Evolutionary conservation across 805 yeast genomes (phyloP), one percentile per base, ranked within the genome.

Genomic region (Kodamaea sagamina): DNA sequence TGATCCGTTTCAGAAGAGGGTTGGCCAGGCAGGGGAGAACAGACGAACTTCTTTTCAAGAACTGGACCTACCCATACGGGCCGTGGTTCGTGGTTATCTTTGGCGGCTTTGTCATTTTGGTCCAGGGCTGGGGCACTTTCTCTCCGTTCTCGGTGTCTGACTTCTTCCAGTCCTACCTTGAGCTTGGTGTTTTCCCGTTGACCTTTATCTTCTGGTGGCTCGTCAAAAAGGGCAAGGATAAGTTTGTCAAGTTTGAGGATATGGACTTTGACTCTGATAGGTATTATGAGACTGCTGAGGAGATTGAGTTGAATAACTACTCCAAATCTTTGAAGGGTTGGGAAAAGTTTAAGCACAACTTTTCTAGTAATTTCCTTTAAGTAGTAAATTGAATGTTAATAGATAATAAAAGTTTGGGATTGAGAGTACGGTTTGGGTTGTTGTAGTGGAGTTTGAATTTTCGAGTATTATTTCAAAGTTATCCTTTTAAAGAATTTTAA

Each of bases 181-280:
- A 75, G 47, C 60, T 76, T 38, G 61, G 67, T 13, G 69, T 77
- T 2, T 76, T 77, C 64, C 79, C 79, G 40, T 46, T 59, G 6
- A 62, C 71, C 25, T 75, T 67, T 54, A 28, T 71, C 0, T 28
- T 67, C 16, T 75, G 78, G 77, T 61, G 73, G 64, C 15, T 65
- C 3, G 56, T 48, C 39, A 72, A 65, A 44, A 65, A 62, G 45
- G 43, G 43, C 4, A 32, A 40, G 16, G 79, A 75, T 46, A 59
- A 57, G 35, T 74, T 73, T 53, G 67, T 72, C 6, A 67, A 58
- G 43, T 51, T 55, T 6, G 68, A 67, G 47, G 78, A 75, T 36
- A 77, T 77, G 80, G 81, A 77, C 56, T 75, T 77, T 43, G 78
- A 68, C 32, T 67, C 78, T 4, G 81, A 75, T 48, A 62, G 74